Conservation (phyloP, 1,139 yeast genomes). For the Yamadazyma trypodendri region DNA sequence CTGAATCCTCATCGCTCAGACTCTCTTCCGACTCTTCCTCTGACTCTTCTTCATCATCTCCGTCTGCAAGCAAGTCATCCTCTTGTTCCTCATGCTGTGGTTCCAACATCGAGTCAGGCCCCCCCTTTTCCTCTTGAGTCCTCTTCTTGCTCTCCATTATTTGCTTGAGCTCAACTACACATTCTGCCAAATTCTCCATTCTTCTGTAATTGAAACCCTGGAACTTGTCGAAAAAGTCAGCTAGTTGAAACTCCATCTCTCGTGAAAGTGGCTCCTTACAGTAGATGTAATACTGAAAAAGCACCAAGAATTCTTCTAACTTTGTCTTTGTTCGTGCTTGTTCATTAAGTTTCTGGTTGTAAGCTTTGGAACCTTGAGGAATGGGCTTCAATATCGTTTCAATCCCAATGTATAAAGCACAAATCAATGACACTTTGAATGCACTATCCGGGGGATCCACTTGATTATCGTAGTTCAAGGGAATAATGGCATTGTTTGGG, state of each 20-base stretch:
- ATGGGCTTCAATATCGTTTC: background rate
- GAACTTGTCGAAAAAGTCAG: slow-evolving; percentile 21
- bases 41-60: slow-evolving; percentile 6
- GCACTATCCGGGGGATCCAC: slow-evolving; percentile 67
- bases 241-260: slow-evolving; percentile 34
- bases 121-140: too few relatives aligned
- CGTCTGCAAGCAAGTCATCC: slow-evolving; percentile 18
- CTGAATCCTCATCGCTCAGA: slow-evolving; percentile 12
- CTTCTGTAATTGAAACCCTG: slow-evolving; percentile 18
- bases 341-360: background rate
- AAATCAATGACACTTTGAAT: slow-evolving; percentile 63
- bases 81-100: slow-evolving; percentile 7
- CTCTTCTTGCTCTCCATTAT: slow-evolving; percentile 15
- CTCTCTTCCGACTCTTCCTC: slow-evolving; percentile 14
- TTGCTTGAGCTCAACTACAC: slow-evolving; percentile 36
- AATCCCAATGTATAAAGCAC: slow-evolving; percentile 24
- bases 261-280: slow-evolving; percentile 70
- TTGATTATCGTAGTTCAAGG: slow-evolving; percentile 34
- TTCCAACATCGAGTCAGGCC: too few relatives aligned
- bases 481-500: slow-evolving; percentile 59
- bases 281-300: slow-evolving; percentile 73
- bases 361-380: background rate
- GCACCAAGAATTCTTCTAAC: slow-evolving; percentile 50
- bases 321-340: slow-evolving; percentile 18
- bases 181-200: slow-evolving; percentile 40